Percentiles rank a stretch among this genome's conserved stretches.
These are phyloP conservation scores for Solanum pinnatisectum DNA, from an alignment of 257 asterid species.

Conservation along the genomic window DNA sequence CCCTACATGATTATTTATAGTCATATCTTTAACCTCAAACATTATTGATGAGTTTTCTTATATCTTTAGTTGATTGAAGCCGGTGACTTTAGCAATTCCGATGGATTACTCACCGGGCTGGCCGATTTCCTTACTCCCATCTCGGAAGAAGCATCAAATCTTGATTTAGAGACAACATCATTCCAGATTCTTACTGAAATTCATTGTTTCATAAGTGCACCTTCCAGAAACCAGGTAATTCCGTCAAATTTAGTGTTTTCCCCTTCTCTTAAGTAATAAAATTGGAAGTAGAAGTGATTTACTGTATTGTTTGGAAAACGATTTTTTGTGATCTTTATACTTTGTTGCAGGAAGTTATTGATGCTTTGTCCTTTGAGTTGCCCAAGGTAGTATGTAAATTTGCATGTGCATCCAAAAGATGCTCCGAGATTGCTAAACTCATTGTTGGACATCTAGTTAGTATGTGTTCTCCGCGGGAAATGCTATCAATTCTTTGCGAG, in stretches of 20 bases:
- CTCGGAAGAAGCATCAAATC: slow-evolving; percentile 20
- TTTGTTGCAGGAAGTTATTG: slow-evolving; percentile 47
- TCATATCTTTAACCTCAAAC: background rate
- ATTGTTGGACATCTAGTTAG: slow-evolving; percentile 35
- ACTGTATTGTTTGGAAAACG: background rate
- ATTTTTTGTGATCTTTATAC: background rate
- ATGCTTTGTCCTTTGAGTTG: slow-evolving; percentile 60
- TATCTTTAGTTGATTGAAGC: slow-evolving; percentile 39
- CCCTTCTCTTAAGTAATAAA: background rate
- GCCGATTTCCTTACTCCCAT: slow-evolving; percentile 38
- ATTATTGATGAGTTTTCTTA: background rate
- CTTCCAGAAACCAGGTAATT: slow-evolving; percentile 46
- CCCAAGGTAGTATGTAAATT: slow-evolving; percentile 58
- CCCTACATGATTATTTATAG: background rate
- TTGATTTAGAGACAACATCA: slow-evolving; percentile 19
- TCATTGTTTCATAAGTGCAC: slow-evolving; percentile 25
- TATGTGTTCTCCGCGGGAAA: slow-evolving; percentile 65
- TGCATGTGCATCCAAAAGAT: slow-evolving; percentile 46
- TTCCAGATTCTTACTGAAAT: slow-evolving; percentile 41
- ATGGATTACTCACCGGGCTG: slow-evolving; percentile 34
- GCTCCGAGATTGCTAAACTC: slow-evolving; percentile 40
- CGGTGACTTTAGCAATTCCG: slow-evolving; percentile 31
- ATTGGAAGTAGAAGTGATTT: background rate
- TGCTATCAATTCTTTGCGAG: slow-evolving; percentile 76
- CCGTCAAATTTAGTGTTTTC: background rate